Percentiles rank a stretch among this genome's conserved stretches.
Conservation (phyloP, 2,329 filamentous ascomycete genomes). For the Penicillium oxalicum region DNA sequence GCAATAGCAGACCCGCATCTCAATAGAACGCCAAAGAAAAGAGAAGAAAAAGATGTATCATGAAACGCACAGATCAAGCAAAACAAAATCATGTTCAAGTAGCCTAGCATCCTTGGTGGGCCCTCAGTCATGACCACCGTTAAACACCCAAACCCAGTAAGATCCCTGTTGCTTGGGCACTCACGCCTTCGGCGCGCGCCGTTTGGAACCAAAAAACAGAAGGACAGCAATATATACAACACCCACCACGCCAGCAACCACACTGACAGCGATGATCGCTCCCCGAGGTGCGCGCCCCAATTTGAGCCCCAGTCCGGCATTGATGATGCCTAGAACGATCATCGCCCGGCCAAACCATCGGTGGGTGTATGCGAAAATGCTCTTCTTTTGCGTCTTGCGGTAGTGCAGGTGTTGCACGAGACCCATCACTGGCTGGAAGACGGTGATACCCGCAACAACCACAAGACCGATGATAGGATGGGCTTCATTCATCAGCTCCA, state of each 20-base stretch:
- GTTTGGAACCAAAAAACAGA: not conserved
- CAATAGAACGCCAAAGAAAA: too few relatives aligned
- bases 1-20: too few relatives aligned
- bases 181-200: not conserved
- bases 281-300: conserved; percentile 21
- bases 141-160: not conserved
- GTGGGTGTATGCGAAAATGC: conserved; percentile 44
- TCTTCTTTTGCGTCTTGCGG: conserved; percentile 42
- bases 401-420: conserved; percentile 48
- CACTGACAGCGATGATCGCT: conserved; percentile 45
- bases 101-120: too few relatives aligned
- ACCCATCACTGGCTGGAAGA: conserved; percentile 51
- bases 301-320: conserved; percentile 50
- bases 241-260: conserved; percentile 46
- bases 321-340: conserved; percentile 50
- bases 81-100: too few relatives aligned
- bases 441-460: conserved; percentile 46
- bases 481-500: conserved; percentile 32
- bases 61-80: too few relatives aligned
- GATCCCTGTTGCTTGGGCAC: not conserved
- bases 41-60: too few relatives aligned
- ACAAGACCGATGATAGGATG: conserved; percentile 51
- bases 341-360: conserved; percentile 50
- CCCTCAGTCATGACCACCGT: too few relatives aligned
- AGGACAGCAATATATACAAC: conserved; percentile 10